These are phyloP conservation scores for Ceratobasidium sp. DNA, from an alignment of 1,284 basidiomycete genomes.

Conservation along the genomic window DNA sequence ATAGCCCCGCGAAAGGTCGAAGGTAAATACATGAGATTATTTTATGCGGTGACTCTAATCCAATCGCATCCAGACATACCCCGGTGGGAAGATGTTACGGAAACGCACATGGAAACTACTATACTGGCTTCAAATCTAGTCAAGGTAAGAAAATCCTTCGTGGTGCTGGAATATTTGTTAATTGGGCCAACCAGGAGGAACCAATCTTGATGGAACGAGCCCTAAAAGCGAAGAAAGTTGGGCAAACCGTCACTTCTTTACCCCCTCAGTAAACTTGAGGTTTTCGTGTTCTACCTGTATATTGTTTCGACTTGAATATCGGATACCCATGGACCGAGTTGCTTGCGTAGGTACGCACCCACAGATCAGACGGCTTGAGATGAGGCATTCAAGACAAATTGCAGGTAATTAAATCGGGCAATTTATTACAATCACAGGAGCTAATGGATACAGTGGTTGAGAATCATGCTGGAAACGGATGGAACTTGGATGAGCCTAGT, in stretches of 20 bases:
- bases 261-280: constrained; percentile 1
- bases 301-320: neutral
- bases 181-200: neutral
- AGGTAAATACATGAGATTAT: neutral
- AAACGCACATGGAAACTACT: constrained; percentile 8
- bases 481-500: too few relatives aligned
- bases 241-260: constrained; percentile 11
- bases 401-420: too few relatives aligned
- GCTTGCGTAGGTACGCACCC: too few relatives aligned
- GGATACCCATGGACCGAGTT: too few relatives aligned
- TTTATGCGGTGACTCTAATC: neutral
- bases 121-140: neutral
- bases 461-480: too few relatives aligned
- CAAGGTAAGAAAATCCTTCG: neutral
- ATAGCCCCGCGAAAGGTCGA: neutral
- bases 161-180: neutral
- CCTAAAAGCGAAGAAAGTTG: constrained; percentile 27
- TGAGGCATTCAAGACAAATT: too few relatives aligned
- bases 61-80: neutral
- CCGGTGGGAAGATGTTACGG: constrained; percentile 14
- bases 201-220: neutral
- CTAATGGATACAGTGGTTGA: too few relatives aligned
- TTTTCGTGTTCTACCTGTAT: neutral
- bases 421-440: too few relatives aligned
- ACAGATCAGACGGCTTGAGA: too few relatives aligned